phyloP scores from a whole-genome alignment of 225 moss, liverwort and hornwort genomes.

The Physcomitrellopsis africana region DNA sequence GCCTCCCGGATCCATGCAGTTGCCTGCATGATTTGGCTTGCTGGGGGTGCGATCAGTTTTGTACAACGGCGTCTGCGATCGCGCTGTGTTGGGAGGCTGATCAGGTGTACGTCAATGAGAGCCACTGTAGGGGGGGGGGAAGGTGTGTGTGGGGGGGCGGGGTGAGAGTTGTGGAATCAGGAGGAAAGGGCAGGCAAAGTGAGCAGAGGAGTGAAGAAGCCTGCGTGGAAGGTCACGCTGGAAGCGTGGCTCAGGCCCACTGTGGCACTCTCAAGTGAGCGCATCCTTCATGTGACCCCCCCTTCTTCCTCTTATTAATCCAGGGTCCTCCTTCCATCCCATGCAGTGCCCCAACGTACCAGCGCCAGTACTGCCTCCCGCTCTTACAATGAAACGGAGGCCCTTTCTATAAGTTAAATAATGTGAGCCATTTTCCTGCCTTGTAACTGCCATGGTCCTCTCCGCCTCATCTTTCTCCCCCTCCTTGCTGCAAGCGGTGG shows the following conservation, averaged over 20 bases:
- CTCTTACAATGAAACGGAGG: not conserved
- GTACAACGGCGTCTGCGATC: too few relatives aligned
- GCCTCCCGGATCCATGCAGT: too few relatives aligned
- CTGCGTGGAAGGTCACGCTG: conserved; percentile 15
- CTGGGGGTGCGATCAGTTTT: too few relatives aligned
- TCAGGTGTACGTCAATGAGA: too few relatives aligned
- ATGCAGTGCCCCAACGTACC: conserved; percentile 30
- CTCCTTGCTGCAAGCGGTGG: not conserved
- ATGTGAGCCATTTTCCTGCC: conserved; percentile 26
- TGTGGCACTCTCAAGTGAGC: conserved; percentile 34
- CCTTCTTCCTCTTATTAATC: conserved; percentile 19
- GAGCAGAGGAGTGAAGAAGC: not conserved
- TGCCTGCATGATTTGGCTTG: too few relatives aligned
- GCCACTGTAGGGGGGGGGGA: too few relatives aligned
- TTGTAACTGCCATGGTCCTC: conserved; percentile 4
- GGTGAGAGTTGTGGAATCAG: too few relatives aligned
- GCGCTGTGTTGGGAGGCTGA: too few relatives aligned
- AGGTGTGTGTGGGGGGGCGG: too few relatives aligned
- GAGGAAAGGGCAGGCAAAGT: not conserved
- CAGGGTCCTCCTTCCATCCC: conserved; percentile 38
- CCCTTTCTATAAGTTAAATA: conserved; percentile 29
- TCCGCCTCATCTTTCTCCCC: not conserved
- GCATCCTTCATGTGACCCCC: conserved; percentile 46
- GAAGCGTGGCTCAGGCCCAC: conserved; percentile 19
- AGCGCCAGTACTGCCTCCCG: conserved; percentile 21